Evolutionary conservation across 2,329 filamentous ascomycete genomes (phyloP).

Genomic region (Fonsecaea nubica): DNA sequence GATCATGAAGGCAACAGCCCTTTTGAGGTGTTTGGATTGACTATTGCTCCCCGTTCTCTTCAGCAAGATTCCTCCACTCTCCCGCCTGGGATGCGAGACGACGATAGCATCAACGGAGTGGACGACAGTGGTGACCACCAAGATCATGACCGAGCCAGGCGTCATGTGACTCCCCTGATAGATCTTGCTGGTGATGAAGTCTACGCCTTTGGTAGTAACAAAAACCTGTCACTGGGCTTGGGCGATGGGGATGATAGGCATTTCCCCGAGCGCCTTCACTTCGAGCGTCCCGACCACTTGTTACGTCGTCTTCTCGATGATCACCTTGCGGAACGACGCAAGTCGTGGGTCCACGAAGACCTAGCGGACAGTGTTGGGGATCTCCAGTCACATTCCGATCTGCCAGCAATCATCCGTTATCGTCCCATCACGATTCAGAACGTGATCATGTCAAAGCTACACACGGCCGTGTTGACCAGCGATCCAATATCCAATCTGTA

Average conservation of each 20-base stretch:
- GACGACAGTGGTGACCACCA: conserved; percentile 59
- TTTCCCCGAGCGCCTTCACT: conserved; percentile 80
- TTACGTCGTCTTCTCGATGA: conserved; percentile 75
- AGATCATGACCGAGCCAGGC: conserved; percentile 40
- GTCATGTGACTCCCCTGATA: conserved; percentile 44
- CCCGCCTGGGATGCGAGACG: conserved; percentile 39
- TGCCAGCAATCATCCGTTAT: conserved; percentile 76
- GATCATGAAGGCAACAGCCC: conserved; percentile 94
- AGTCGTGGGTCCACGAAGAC: conserved; percentile 42
- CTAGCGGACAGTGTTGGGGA: conserved; percentile 37
- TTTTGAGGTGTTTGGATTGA: conserved; percentile 89
- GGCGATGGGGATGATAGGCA: conserved; percentile 96
- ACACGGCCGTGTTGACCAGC: conserved; percentile 84
- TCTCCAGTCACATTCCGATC: conserved; percentile 56
- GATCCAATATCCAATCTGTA: conserved; percentile 91
- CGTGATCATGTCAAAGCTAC: conserved; percentile 86
- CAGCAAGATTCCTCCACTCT: conserved; percentile 44
- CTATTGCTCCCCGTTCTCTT: conserved; percentile 78
- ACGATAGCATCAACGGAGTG: conserved; percentile 43
- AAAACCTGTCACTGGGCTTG: conserved; percentile 88
- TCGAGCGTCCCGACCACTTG: conserved; percentile 79
- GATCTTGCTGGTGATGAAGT: conserved; percentile 76
- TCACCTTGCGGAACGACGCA: conserved; percentile 56
- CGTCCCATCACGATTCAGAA: conserved; percentile 78
- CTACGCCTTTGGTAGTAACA: conserved; percentile 95